Evolutionary conservation across 129 eudicot genomes (phyloP), one percentile per base, ranked within the genome.

Genomic region (Pseudognaphalium luteoalbum): DNA sequence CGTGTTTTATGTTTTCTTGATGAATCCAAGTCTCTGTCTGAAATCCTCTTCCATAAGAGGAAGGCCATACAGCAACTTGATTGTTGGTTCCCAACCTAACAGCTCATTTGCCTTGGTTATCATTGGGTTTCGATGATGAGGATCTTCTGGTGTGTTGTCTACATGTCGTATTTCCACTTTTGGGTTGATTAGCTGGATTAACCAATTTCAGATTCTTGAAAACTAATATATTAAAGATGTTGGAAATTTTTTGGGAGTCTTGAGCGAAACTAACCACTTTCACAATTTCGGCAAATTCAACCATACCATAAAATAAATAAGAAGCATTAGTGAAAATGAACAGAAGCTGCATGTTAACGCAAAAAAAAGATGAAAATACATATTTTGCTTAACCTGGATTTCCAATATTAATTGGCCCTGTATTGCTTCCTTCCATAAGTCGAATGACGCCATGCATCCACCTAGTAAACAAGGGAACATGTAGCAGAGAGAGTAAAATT

Each of bases 391-490:
- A 62, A 88, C 98, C 98, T 81, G 97, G 98, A 85, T 93, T 93
- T 22, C 98, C 98, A 73, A 93, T 82, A 80, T 93, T 93, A 78
- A 93, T 91, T 28, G 98, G 98, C 37, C 98, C 98, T 20, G 93
- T 93, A 25, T 25, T 25, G 28, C 28, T 25, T 25, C 28, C 28
- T 25, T 91, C 97, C 98, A 93, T 93, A 32, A 93, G 98, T 76
- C 86, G 75, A 54, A 93, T 83, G 39, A 93, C 93, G 62, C 98
- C 98, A 88, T 93, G 91, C 71, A 93, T 93, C 93, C 71, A 93
- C 98, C 98, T 93, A 77, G 62, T 76, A 73, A 21, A 30, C 5
- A 20, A 35, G 29, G 2, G 41, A 16, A 44, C 75, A 39, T 16
- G 9, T 20, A 37, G 1, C 22, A n/a, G 6, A 7, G 69, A 29